Base-by-base conservation (phyloP, 1,284 basidiomycete species). In the Thecaphora thlaspeos region DNA sequence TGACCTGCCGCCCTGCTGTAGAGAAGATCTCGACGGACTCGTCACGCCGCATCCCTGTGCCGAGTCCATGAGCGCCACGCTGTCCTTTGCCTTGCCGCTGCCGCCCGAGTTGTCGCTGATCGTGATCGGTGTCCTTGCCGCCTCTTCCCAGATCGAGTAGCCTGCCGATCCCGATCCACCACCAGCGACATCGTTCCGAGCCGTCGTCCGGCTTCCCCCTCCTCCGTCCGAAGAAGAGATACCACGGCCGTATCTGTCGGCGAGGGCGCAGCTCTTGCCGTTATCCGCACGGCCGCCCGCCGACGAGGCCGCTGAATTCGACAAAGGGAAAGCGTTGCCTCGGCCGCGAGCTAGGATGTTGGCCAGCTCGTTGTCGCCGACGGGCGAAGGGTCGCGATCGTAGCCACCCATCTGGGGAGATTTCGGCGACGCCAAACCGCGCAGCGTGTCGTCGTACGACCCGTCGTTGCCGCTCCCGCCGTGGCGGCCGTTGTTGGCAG, bases 301-400 rank as follows among this genome's bases (percentile, higher is more conserved):
- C 48, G 19, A 34, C 26, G 28, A 32, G n/a, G n/a, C n/a, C n/a
- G n/a, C n/a, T n/a, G n/a, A n/a, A n/a, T n/a, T n/a, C n/a, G n/a
- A n/a, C n/a, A n/a, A n/a, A n/a, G n/a, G n/a, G n/a, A n/a, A n/a
- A n/a, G n/a, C 37, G 43, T 41, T 41, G 19, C 41, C 56, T 17
- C 48, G 41, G 12, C 66, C 66, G 4, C 68, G 54, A 4, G 64
- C 61, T 18, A 71, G 59, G 50, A 71, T 70, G 57, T 69, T 67
- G 37, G 70, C 67, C 49, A 71, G 52, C 57, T 71, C 70, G 41
- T 71, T 68, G 17, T 71, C 70, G 11, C 64, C 60, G 7, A 71
- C 68, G 1, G 68, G 64, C 12, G 60, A 50, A 12, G 70, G 62
- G 26, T 71, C 70, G 41, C 56, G 56, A 39, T 71, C 70, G 38